Conservation (phyloP, 805 yeast genomes). For the Myxozyma melibiosi region DNA sequence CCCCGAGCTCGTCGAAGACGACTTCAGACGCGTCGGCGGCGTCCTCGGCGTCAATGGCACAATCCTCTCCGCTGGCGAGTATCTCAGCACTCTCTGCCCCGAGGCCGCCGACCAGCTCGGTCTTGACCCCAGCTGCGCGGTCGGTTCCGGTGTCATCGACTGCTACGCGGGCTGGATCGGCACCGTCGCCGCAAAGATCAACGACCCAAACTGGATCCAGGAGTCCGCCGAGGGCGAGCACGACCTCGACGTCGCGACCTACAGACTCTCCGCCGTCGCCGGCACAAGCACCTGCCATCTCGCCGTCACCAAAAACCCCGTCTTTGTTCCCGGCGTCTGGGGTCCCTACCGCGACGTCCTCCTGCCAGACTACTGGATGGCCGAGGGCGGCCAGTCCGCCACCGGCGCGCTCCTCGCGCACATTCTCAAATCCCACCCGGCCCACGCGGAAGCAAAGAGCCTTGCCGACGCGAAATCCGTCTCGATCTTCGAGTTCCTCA, state of each 20-base stretch:
- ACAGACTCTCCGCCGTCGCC: slow-evolving; percentile 95
- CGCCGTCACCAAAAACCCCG: slow-evolving; percentile 78
- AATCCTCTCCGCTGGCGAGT: slow-evolving; percentile 85
- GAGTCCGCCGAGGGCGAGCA: slow-evolving; percentile 43
- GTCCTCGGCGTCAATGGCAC: slow-evolving; percentile 69
- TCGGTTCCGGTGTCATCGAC: slow-evolving; percentile 95
- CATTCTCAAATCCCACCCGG: slow-evolving; percentile 86
- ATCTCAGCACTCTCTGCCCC: slow-evolving; percentile 70
- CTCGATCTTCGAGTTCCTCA: slow-evolving; percentile 81
- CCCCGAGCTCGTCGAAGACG: slow-evolving; percentile 73
- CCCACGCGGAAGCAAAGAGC: slow-evolving; percentile 68
- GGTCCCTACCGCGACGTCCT: slow-evolving; percentile 95
- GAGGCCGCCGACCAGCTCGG: slow-evolving; percentile 82
- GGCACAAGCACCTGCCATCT: slow-evolving; percentile 98
- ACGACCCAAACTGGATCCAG: slow-evolving; percentile 44
- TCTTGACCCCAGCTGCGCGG: slow-evolving; percentile 73
- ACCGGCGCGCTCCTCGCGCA: slow-evolving; percentile 94
- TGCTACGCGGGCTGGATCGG: slow-evolving; percentile 99
- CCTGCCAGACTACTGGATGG: slow-evolving; percentile 89
- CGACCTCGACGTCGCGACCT: slow-evolving; percentile 55
- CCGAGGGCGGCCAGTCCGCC: slow-evolving; percentile 99
- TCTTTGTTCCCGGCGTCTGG: slow-evolving; percentile 97
- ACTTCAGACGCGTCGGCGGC: slow-evolving; percentile 83
- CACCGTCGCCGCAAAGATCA: slow-evolving; percentile 89
- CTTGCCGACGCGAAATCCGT: slow-evolving; percentile 68